Percentiles rank a stretch among this genome's conserved stretches.
Conservation (phyloP, 2,329 filamentous ascomycete genomes). For the Fusarium drepaniforme region DNA sequence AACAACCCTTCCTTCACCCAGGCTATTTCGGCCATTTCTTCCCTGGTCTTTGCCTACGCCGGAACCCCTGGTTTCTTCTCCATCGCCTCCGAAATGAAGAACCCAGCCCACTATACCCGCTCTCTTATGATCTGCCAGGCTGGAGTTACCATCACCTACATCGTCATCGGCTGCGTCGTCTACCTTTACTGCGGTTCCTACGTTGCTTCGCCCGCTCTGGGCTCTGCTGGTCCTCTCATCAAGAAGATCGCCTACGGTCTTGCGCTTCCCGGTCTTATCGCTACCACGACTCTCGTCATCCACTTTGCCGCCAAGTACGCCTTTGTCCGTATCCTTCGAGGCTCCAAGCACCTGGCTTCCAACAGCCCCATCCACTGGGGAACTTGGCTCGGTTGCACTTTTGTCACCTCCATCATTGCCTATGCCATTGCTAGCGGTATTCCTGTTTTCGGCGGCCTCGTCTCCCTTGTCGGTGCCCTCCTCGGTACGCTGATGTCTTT, state of each 20-base stretch:
- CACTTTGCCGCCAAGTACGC: slow-evolving; percentile 40
- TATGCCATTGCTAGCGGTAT: slow-evolving; percentile 44
- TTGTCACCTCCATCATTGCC: slow-evolving; percentile 39
- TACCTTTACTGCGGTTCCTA: slow-evolving; percentile 61
- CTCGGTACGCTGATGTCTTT: slow-evolving; percentile 48
- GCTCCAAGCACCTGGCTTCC: slow-evolving; percentile 45
- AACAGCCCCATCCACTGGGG: slow-evolving; percentile 48
- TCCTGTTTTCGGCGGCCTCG: slow-evolving; percentile 43
- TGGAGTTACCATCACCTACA: slow-evolving; percentile 49
- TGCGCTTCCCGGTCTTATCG: slow-evolving; percentile 47
- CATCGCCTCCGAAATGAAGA: slow-evolving; percentile 49
- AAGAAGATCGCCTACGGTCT: slow-evolving; percentile 60
- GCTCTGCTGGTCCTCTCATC: slow-evolving; percentile 55
- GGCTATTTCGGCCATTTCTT: slow-evolving; percentile 48
- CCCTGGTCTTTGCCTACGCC: slow-evolving; percentile 53
- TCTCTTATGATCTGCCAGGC: slow-evolving; percentile 42
- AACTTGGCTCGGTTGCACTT: slow-evolving; percentile 48
- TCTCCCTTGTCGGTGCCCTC: slow-evolving; percentile 47
- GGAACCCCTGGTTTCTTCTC: slow-evolving; percentile 52
- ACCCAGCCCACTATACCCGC: slow-evolving; percentile 45
- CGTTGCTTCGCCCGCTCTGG: slow-evolving; percentile 60
- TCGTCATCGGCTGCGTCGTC: slow-evolving; percentile 53
- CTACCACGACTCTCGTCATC: slow-evolving; percentile 43
- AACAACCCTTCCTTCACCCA: slow-evolving; percentile 47
- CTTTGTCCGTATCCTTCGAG: slow-evolving; percentile 41